Evolutionary conservation across 2,329 filamentous ascomycete genomes (phyloP), one percentile per base, ranked within the genome.

Genomic region (Geoglossum cookeanum): DNA sequence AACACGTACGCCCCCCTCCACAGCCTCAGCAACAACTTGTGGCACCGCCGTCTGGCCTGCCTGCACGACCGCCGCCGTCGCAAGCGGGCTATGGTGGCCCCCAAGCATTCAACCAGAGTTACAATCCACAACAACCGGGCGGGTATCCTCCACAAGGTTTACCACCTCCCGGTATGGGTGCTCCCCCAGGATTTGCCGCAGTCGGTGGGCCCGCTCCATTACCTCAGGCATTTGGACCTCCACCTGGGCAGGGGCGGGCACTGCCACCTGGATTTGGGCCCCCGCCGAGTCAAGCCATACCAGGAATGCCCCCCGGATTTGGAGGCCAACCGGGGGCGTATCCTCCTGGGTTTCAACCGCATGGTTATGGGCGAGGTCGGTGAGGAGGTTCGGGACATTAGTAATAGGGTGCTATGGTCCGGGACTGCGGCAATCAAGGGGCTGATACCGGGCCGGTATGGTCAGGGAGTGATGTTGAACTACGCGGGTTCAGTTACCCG

Each of bases 31-130:
- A 68, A 57, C 71, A 75, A 54, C 64, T 75, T 48, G 65, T 68
- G 47, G 71, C 70, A 35, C 71, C 72, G 8, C 73, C 74, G 13
- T 72, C 76, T 6, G 77, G 76, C 32, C 67, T 83, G 30, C 84
- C 84, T 44, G 81, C 83, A 58, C 74, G 84, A 44, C 84, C 84
- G n/a, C 84, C 84, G 3, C 81, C 81, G 17, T 80, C 76, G 15
- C 79, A 83, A 64, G 80, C 73, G 55, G 81, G 81, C 1, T 85
- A 84, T 65, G 83, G 83, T 47, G 84, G 83, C 8, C 82, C 78
- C 13, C 75, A 78, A 57, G 71, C 73, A 56, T 76, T 76, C 63
- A 68, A 72, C 53, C 69, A 72, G 47, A 69, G 73, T 58, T 68
- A 70, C 63, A 60, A 65, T 59, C 57, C 64, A 57, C 58, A 63